Evolutionary conservation across 2,329 filamentous ascomycete genomes (phyloP), one percentile per base, ranked within the genome.

Genomic region (Lasiodiplodia theobromae): DNA sequence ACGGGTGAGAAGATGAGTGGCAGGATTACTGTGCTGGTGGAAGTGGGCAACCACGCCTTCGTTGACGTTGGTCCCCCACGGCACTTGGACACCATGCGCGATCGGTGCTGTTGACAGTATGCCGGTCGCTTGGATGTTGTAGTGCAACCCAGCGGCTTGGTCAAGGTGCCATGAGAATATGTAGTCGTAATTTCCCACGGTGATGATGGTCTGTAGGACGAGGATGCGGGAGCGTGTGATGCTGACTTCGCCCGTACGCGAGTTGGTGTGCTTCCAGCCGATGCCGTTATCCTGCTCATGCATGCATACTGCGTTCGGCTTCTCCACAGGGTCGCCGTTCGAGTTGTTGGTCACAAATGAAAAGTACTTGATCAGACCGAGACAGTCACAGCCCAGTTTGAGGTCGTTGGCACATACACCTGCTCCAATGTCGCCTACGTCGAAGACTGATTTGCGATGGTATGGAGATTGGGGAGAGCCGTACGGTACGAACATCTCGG

Each of bases 401-500:
- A 83, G 71, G 44, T 83, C 82, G 68, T 84, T 84, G 1, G 82
- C 79, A 65, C 77, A 80, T 34, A 79, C 73, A 0, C 82, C 82
- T 0, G 80, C 80, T 7, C 82, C 82, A 63, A 80, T 77, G 53
- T 82, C 79, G 0, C 82, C 82, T 1, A 84, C 73, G 67, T 84
- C 82, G 60, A 84, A 84, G 4, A 82, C 82, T 14, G 71, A 77
- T 68, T 84, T 84, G 6, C 82, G 75, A 7, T 76, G 78, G 69
- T 80, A 83, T 3, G 82, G 82, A 38, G 75, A 71, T 2, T 81
- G 77, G 8, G 77, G 77, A 58, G 83, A 81, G 0, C 77, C 82
- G 60, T 83, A 83, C 0, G 81, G 82, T 1, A 83, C 82, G 58
- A 82, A 81, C 81, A 83, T 82, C 72, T 83, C 81, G 4, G 78